These are phyloP conservation scores for Chrysoporthe deuterocubensis DNA, from an alignment of 2,329 filamentous ascomycete genomes.

Conservation along the genomic window DNA sequence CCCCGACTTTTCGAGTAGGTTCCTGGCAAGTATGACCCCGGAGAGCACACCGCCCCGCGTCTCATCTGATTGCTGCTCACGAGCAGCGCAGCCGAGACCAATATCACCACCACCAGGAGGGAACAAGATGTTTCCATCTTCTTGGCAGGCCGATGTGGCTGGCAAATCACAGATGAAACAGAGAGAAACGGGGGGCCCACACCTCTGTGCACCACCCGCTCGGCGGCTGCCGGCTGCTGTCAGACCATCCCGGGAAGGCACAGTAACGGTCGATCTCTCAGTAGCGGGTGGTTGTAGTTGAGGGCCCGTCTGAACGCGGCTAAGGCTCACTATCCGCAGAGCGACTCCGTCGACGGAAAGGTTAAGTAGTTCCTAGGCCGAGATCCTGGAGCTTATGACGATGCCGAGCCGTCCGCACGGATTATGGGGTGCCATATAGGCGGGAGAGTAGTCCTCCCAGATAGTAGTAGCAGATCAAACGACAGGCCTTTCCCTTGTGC, in stretches of 20 bases:
- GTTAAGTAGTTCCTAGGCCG: background rate
- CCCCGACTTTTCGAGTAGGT: background rate
- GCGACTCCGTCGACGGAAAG: background rate
- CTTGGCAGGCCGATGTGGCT: background rate
- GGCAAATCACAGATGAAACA: conserved; percentile 6
- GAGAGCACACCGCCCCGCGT: background rate
- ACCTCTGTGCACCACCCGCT: conserved; percentile 5
- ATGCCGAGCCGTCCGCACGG: background rate
- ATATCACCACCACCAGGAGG: background rate
- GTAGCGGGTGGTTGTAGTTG: background rate
- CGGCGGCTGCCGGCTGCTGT: conserved; percentile 16
- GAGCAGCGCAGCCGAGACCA: background rate
- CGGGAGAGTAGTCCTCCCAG: background rate
- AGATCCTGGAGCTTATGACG: background rate
- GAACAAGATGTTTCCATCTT: background rate
- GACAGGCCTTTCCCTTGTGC: background rate
- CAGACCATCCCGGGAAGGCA: conserved; percentile 10
- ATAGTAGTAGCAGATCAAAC: background rate
- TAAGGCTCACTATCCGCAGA: background rate
- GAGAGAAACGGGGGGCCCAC: background rate
- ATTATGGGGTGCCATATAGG: background rate
- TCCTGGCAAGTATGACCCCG: background rate
- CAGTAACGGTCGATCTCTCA: background rate
- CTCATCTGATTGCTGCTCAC: background rate
- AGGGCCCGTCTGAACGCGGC: background rate